Evolutionary conservation across 306 rosid genomes (phyloP).

Genomic region (Lotus japonicus): DNA sequence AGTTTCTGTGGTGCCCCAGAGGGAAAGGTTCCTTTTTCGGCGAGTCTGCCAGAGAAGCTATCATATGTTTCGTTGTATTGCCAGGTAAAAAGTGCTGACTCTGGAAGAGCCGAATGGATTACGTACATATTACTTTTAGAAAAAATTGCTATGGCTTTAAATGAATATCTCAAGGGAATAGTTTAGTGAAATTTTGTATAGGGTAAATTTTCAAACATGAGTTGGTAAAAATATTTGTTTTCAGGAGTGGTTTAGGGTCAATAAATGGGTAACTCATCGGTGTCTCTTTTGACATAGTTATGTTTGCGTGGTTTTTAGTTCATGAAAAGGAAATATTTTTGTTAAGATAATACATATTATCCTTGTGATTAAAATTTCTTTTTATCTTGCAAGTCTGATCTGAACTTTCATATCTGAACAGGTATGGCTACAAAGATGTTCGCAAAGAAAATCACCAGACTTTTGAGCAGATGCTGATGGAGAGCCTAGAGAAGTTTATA

Average conservation of each 20-base stretch:
- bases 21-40: conserved; percentile 93
- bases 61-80: conserved; percentile 94
- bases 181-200: background rate
- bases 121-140: background rate
- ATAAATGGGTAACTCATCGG: background rate
- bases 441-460: conserved; percentile 90
- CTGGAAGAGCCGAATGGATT: background rate
- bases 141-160: background rate
- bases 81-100: conserved; percentile 49
- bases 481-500: conserved; percentile 92
- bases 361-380: background rate
- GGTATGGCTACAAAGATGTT: conserved; percentile 93
- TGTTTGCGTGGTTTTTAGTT: background rate
- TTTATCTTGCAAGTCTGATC: background rate
- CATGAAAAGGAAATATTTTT: background rate
- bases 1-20: conserved; percentile 88
- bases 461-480: conserved; percentile 85
- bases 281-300: background rate
- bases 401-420: conserved; percentile 19
- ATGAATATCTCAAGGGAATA: background rate
- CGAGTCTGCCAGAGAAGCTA: conserved; percentile 82
- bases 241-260: background rate
- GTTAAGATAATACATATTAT: background rate
- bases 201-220: background rate
- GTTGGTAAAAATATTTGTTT: background rate